Percentiles rank a stretch among this genome's conserved stretches.
phyloP scores from a whole-genome alignment of 352 stramenopile species.

The Lagenidium sp. region DNA sequence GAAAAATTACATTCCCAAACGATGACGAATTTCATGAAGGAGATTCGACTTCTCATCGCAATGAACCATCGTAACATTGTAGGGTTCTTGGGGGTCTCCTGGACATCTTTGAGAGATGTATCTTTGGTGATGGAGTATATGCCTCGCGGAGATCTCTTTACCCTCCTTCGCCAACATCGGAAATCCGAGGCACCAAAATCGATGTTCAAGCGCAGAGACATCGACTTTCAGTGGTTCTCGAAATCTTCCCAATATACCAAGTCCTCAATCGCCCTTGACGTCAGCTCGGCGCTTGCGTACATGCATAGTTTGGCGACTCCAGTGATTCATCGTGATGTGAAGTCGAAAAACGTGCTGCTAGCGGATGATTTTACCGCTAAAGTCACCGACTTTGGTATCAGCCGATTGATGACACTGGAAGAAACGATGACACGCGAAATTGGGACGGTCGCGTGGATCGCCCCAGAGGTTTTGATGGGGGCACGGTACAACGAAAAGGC shows the following conservation, averaged over 20 bases:
- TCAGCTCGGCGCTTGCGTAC: conserved; percentile 1
- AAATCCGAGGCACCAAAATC: too few relatives aligned
- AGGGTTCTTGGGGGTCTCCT: conserved; percentile 18
- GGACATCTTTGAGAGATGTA: conserved; percentile 19
- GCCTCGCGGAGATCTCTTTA: conserved; percentile 16
- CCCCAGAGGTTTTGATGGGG: conserved; percentile 17
- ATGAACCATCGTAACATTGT: conserved; percentile 25
- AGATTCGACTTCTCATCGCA: conserved; percentile 18
- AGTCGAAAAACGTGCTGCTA: not conserved
- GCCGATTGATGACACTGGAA: conserved; percentile 5
- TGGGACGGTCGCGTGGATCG: conserved; percentile 20
- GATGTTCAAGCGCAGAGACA: not conserved
- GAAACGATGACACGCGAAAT: conserved; percentile 17
- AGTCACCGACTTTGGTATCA: conserved; percentile 18
- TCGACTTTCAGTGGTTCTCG: conserved; percentile 6
- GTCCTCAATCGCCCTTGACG: not conserved
- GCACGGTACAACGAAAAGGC: conserved; percentile 13
- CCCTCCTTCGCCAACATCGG: conserved; percentile 10
- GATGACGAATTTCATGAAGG: conserved; percentile 18
- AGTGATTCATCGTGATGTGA: conserved; percentile 1
- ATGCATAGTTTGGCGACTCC: not conserved
- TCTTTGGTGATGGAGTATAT: conserved; percentile 25
- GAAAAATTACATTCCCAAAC: conserved; percentile 11
- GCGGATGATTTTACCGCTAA: conserved; percentile 1
- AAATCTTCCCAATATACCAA: not conserved